phyloP scores from a whole-genome alignment of 2,329 filamentous ascomycete genomes.

The Pseudogymnoascus sp. region DNA sequence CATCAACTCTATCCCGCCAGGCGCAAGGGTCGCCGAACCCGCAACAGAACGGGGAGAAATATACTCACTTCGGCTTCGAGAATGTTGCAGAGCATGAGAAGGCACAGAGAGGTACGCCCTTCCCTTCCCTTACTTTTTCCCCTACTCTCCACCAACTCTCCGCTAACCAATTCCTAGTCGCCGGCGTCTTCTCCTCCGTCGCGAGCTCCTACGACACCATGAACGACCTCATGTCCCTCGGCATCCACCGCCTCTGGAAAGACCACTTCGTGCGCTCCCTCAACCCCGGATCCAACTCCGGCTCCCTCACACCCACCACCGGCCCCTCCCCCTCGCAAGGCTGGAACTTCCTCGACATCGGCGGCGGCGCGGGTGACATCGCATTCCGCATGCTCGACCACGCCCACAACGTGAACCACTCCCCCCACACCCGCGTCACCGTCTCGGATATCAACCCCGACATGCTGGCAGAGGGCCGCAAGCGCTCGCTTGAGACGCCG shows the following conservation, averaged over 20 bases:
- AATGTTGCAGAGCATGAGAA: conserved; percentile 31
- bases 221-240: conserved; percentile 99
- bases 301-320: conserved; percentile 32
- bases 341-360: conserved; percentile 85
- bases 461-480: conserved; percentile 84
- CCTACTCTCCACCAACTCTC: neutral
- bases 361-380: conserved; percentile 95
- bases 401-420: conserved; percentile 71
- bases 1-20: conserved; percentile 16
- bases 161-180: conserved; percentile 45
- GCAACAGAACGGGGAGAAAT: conserved; percentile 24
- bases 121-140: neutral
- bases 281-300: conserved; percentile 51
- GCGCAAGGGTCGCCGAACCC: conserved; percentile 16
- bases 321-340: conserved; percentile 45
- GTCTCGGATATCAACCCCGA: conserved; percentile 94
- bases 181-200: conserved; percentile 88
- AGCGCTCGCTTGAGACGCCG: conserved; percentile 59
- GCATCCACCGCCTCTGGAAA: conserved; percentile 94
- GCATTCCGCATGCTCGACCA: conserved; percentile 94
- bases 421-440: conserved; percentile 74
- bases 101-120: conserved; percentile 27
- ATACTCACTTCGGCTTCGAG: conserved; percentile 32
- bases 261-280: conserved; percentile 91
- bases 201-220: conserved; percentile 74